These are phyloP conservation scores for Alternaria infectoria DNA, from an alignment of 2,329 filamentous ascomycete species.

Conservation along the genomic window DNA sequence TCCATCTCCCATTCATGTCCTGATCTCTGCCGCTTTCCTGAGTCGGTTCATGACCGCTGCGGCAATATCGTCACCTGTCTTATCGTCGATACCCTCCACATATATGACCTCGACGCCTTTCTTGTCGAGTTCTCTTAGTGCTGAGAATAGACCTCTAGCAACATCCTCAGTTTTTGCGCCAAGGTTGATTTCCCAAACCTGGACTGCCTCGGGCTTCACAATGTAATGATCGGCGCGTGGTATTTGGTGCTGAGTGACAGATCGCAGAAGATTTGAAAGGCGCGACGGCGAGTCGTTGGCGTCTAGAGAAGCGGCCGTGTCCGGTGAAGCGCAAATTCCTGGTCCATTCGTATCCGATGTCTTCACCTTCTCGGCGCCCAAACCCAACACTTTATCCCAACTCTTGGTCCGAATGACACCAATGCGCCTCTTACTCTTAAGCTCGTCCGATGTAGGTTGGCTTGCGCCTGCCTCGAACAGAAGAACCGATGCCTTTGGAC, in stretches of 20 bases:
- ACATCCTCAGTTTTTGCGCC: slow-evolving; percentile 75
- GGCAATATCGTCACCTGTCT: slow-evolving; percentile 76
- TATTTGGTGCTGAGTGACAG: slow-evolving; percentile 42
- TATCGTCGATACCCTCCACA: slow-evolving; percentile 81
- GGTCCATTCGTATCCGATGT: slow-evolving; percentile 6
- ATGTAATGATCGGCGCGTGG: slow-evolving; percentile 34
- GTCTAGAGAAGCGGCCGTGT: not conserved
- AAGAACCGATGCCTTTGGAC: slow-evolving; percentile 83
- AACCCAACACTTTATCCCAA: slow-evolving; percentile 32
- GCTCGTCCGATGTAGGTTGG: slow-evolving; percentile 34
- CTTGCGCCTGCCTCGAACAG: slow-evolving; percentile 71
- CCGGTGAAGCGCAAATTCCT: slow-evolving; percentile 14
- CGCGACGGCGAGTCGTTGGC: slow-evolving; percentile 1
- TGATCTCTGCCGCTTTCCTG: slow-evolving; percentile 54
- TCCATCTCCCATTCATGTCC: not conserved
- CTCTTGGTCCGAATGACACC: slow-evolving; percentile 49
- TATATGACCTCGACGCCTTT: slow-evolving; percentile 81
- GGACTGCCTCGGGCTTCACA: slow-evolving; percentile 8
- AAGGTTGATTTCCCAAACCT: slow-evolving; percentile 72
- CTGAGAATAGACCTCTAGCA: slow-evolving; percentile 86
- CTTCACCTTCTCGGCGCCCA: slow-evolving; percentile 6
- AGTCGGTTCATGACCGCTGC: slow-evolving; percentile 67
- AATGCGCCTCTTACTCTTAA: slow-evolving; percentile 40
- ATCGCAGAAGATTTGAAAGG: slow-evolving; percentile 43
- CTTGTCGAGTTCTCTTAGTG: slow-evolving; percentile 82